Evolutionary conservation across 768 basidiomycete genomes (phyloP).

Genomic region (Kwoniella sp.): DNA sequence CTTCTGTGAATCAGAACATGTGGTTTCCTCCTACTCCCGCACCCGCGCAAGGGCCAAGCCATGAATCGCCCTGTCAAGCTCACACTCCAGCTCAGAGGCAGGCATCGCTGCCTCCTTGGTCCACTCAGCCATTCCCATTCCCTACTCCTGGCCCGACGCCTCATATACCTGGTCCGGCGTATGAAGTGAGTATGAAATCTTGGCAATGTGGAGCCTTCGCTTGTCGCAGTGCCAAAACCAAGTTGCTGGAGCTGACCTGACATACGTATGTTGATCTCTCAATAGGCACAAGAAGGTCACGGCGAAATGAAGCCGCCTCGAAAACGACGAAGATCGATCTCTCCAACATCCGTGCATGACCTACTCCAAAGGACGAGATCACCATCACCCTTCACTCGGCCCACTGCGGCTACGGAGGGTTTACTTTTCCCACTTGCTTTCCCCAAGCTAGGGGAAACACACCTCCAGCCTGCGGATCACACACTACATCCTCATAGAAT

Average conservation of each 20-base stretch:
- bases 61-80: neutral
- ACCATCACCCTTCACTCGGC: neutral
- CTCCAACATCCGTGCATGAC: slow-evolving; percentile 14
- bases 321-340: slow-evolving; percentile 10
- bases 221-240: too few species aligned
- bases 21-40: neutral
- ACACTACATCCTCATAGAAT: too few species aligned
- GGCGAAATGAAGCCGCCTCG: slow-evolving; percentile 10
- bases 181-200: neutral
- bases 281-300: neutral
- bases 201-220: too few species aligned
- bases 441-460: neutral
- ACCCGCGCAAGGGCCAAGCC: neutral
- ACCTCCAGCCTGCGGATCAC: neutral
- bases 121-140: slow-evolving; percentile 3
- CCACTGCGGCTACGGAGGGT: neutral
- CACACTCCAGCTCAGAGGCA: neutral
- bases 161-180: neutral
- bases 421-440: neutral
- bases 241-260: neutral
- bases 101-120: neutral
- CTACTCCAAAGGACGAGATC: neutral
- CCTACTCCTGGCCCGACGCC: slow-evolving; percentile 12
- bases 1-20: neutral
- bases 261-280: neutral